A percentile compares a stretch with the other conserved stretches of the same genome.
These are phyloP conservation scores for Peronospora tabacina DNA, from an alignment of 352 stramenopile genomes.

Conservation along the genomic window DNA sequence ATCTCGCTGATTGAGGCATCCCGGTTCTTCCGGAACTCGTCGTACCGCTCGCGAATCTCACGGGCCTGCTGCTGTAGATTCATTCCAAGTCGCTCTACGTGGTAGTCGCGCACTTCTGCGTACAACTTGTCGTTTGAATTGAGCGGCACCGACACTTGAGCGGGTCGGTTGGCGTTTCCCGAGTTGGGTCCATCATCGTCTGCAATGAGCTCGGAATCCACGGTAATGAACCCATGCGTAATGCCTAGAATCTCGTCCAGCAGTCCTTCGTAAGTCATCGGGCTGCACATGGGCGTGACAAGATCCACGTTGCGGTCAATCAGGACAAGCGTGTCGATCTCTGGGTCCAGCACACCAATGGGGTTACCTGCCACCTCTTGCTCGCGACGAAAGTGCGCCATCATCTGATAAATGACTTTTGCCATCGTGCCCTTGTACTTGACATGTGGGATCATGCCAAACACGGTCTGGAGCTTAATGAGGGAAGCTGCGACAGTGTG, in stretches of 20 bases:
- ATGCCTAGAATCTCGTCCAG: slow-evolving; percentile 95
- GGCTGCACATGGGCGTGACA: slow-evolving; percentile 92
- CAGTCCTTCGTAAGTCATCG: slow-evolving; percentile 95
- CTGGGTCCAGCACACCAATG: slow-evolving; percentile 67
- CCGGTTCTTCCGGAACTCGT: slow-evolving; percentile 92
- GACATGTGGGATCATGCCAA: slow-evolving; percentile 89
- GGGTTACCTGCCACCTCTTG: slow-evolving; percentile 75
- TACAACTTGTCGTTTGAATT: slow-evolving; percentile 96
- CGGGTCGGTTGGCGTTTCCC: slow-evolving; percentile 31
- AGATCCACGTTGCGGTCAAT: slow-evolving; percentile 94
- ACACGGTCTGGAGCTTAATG: slow-evolving; percentile 90
- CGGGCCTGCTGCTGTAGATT: slow-evolving; percentile 94
- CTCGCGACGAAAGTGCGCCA: slow-evolving; percentile 89
- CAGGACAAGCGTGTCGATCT: slow-evolving; percentile 92
- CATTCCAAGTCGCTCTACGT: slow-evolving; percentile 93
- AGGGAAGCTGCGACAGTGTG: slow-evolving; percentile 85
- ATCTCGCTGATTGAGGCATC: slow-evolving; percentile 96
- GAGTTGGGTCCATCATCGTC: slow-evolving; percentile 48
- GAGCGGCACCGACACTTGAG: slow-evolving; percentile 87
- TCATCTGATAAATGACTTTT: slow-evolving; percentile 89
- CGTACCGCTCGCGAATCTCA: slow-evolving; percentile 90
- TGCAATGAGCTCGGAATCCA: slow-evolving; percentile 67
- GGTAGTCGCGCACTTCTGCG: slow-evolving; percentile 92
- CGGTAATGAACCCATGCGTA: slow-evolving; percentile 83
- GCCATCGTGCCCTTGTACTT: slow-evolving; percentile 90